Base-by-base conservation (phyloP, 129 eudicot species). In the Solidago caesia region DNA sequence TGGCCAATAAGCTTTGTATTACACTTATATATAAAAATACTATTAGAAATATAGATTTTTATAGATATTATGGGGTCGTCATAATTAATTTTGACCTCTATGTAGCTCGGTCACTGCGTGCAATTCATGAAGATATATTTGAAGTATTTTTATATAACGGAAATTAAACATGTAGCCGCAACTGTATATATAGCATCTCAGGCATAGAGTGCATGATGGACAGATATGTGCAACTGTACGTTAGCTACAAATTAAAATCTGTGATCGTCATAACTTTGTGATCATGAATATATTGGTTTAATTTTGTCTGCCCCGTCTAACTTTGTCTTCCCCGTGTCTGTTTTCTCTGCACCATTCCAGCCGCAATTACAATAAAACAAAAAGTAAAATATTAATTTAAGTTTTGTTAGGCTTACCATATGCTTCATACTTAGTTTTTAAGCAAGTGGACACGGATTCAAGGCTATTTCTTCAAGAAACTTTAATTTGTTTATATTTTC, bases 381-480 rank as follows among this genome's bases (percentile, higher is more conserved):
- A 48, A 56, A 57, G 10, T 7, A 4, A 45, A 10, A 56, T 58
- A 26, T 49, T 48, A n/a, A 8, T 8, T 71, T 70, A 27, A 8
- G 47, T 49, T 70, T 13, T 33, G 39, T 33, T 33, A 33, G 39
- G 39, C 39, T 33, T 33, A 33, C 39, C 2, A 33, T 2, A 45
- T 46, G 21, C 27, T 4, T 74, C 48, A 52, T 74, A 43, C 72
- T 64, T 63, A 8, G 44, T 59, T 25, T 51, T 2, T 68, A 67
- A 76, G 73, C 80, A 76, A 67, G 13, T 15, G 75, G 68, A 59
- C 67, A 61, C 42, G 60, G 62, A 58, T 77, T 59, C 44, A 53
- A 43, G 41, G 69, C 39, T 68, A 59, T 29, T 7, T 44, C 12
- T 68, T 45, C 48, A 58, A 29, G 27, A 68, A 44, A 33, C 55